phyloP scores from a whole-genome alignment of 768 basidiomycete genomes.

The Hericium alpestre region DNA sequence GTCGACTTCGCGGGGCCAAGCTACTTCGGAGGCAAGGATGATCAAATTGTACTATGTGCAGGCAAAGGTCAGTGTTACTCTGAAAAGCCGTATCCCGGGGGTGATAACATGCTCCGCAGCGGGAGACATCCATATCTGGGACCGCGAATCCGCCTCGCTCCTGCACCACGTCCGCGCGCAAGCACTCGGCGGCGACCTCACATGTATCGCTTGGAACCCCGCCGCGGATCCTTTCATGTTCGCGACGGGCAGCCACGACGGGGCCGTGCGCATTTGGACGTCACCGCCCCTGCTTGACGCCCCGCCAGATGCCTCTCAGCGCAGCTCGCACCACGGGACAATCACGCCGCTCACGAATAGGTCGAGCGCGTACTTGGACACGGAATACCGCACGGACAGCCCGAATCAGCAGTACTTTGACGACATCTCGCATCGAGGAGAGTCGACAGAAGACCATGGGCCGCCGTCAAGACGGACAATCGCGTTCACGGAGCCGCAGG shows the following conservation, averaged over 20 bases:
- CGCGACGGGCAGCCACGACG: slow-evolving; percentile 69
- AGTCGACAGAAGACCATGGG: slow-evolving; percentile 2
- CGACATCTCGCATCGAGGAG: neutral
- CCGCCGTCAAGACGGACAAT: slow-evolving; percentile 4
- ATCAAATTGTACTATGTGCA: slow-evolving; percentile 69
- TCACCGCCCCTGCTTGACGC: slow-evolving; percentile 17
- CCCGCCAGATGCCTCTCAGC: neutral
- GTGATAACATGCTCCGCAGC: slow-evolving; percentile 29
- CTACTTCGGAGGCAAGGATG: slow-evolving; percentile 73
- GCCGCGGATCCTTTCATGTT: slow-evolving; percentile 55
- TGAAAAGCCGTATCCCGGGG: neutral
- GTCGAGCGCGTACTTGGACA: slow-evolving; percentile 7
- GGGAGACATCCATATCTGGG: slow-evolving; percentile 82
- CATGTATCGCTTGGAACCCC: slow-evolving; percentile 75
- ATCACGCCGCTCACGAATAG: slow-evolving; percentile 8
- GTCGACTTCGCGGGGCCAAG: slow-evolving; percentile 75
- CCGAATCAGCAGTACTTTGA: slow-evolving; percentile 5
- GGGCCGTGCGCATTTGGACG: slow-evolving; percentile 69
- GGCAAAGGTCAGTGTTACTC: slow-evolving; percentile 45
- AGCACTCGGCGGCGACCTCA: slow-evolving; percentile 51
- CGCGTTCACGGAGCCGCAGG: slow-evolving; percentile 2
- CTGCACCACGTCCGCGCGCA: slow-evolving; percentile 62
- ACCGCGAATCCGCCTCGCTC: slow-evolving; percentile 64
- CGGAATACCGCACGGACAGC: slow-evolving; percentile 3
- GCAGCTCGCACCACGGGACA: slow-evolving; percentile 3